A percentile compares a stretch with the other conserved stretches of the same genome.
Conservation (phyloP, 495 filamentous ascomycete species). For the Sordaria brevicollis region DNA sequence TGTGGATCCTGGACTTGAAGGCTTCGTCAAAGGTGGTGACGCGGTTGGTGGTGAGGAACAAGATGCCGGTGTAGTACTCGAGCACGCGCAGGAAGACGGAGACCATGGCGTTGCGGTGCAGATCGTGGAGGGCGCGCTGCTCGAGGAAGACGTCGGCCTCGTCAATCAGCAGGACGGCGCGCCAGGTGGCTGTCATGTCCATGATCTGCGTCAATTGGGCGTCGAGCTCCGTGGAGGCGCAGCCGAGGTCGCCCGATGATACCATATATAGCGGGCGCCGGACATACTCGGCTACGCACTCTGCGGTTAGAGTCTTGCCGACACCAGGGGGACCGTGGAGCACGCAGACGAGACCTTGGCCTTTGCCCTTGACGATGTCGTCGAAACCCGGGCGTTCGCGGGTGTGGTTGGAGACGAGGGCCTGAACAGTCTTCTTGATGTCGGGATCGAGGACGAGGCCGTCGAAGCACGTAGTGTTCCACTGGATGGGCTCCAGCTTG, state of each 20-base stretch:
- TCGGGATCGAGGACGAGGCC: conserved; percentile 41
- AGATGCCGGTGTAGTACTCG: conserved; percentile 38
- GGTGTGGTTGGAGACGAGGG: conserved; percentile 32
- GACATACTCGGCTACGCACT: conserved; percentile 41
- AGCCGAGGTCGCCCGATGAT: conserved; percentile 44
- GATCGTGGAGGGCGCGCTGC: conserved; percentile 27
- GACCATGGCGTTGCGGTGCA: conserved; percentile 39
- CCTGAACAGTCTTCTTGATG: conserved; percentile 43
- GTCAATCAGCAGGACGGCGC: conserved; percentile 41
- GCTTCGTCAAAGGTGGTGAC: conserved; percentile 32
- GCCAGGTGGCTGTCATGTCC: conserved; percentile 36
- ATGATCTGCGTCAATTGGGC: conserved; percentile 36
- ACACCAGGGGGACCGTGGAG: conserved; percentile 29
- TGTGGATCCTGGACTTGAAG: conserved; percentile 34
- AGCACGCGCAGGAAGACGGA: conserved; percentile 34
- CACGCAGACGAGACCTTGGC: conserved; percentile 29
- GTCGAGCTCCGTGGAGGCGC: conserved; percentile 19
- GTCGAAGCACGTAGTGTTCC: conserved; percentile 35
- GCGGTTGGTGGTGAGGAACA: conserved; percentile 41
- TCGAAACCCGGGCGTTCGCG: conserved; percentile 23
- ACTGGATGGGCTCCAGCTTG: conserved; percentile 16
- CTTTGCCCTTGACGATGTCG: conserved; percentile 30
- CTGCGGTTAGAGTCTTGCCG: conserved; percentile 31
- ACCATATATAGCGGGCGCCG: conserved; percentile 44
- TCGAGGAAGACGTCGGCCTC: conserved; percentile 42